Conservation (phyloP, 108 stramenopile species). For the Fistulifera solaris region DNA sequence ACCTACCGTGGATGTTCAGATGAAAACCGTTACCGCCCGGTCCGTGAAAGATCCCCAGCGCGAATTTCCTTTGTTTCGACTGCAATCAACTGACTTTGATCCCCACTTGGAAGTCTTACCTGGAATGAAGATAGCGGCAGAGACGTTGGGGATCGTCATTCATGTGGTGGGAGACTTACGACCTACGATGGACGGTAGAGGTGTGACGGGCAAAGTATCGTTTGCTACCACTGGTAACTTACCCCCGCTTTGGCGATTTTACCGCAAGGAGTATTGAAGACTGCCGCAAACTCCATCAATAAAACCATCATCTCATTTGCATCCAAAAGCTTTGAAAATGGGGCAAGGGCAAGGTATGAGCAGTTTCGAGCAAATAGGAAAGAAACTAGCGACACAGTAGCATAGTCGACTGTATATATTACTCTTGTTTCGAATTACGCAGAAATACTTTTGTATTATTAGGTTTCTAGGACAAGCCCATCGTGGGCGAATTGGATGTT, state of each 20-base stretch:
- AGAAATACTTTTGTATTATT: neutral
- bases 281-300: constrained; percentile 52
- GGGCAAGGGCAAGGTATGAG: constrained; percentile 40
- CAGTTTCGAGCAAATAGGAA: constrained; percentile 16
- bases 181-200: constrained; percentile 47
- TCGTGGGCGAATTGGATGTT: constrained; percentile 54
- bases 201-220: constrained; percentile 61
- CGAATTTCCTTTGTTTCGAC: constrained; percentile 31
- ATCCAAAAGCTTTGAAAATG: constrained; percentile 47
- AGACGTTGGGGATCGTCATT: constrained; percentile 51
- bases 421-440: neutral
- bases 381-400: neutral
- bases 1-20: constrained; percentile 62
- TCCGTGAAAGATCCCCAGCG: constrained; percentile 4
- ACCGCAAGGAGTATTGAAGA: constrained; percentile 42
- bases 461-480: constrained; percentile 31
- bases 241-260: constrained; percentile 57
- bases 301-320: constrained; percentile 62
- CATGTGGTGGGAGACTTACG: constrained; percentile 67
- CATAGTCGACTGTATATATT: neutral
- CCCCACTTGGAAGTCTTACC: constrained; percentile 62
- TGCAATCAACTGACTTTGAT: constrained; percentile 67
- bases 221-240: constrained; percentile 52
- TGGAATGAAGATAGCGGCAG: constrained; percentile 40
- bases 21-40: constrained; percentile 39